Evolutionary conservation across 768 basidiomycete species (phyloP), one percentile per base, ranked within the genome.

Genomic region (Asterophora lycoperdoides): DNA sequence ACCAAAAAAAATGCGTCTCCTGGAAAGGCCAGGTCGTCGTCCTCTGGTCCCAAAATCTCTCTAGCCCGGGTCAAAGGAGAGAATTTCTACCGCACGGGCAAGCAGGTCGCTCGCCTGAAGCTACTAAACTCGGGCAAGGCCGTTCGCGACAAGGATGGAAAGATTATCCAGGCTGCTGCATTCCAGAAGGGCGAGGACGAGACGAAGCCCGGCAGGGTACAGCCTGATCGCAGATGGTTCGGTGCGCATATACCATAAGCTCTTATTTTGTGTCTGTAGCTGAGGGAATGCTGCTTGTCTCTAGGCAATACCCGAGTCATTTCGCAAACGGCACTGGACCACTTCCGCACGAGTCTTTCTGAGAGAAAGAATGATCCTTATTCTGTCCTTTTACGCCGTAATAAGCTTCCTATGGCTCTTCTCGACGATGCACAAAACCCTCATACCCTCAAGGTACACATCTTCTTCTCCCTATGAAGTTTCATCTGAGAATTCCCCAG

Each of bases 81-180:
- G 73, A 99, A 95, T 67, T 98, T 97, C 74, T 99, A 96, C 72
- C 89, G 93, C 68, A 83, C 93, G 86, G 93, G 92, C 37, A 97
- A 97, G 65, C 76, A 83, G 60, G 92, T 84, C 32, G 72, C 75
- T 26, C 75, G 86, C 52, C 80, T 93, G 46, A 97, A 96, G 75
- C 87, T 99, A 86, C 80, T 96, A 60, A 89, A 78, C 49, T 87
- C 94, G 52, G 93, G 93, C 32, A 93, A 93, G 71, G 83, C 95
- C 52, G 77, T 96, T 20, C 79, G 92, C 38, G 91, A 97, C 72
- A 81, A 80, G 60, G 86, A 92, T 55, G 96, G 96, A 48, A 95
- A 93, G 68, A 84, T 98, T 61, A 80, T 89, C 54, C 77, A 94
- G 68, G 93, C 92, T 44, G 95, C 96, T 53, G 90, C 89, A 5